Conservation (phyloP, 2,329 filamentous ascomycete genomes). For the Didymella pinodella region DNA sequence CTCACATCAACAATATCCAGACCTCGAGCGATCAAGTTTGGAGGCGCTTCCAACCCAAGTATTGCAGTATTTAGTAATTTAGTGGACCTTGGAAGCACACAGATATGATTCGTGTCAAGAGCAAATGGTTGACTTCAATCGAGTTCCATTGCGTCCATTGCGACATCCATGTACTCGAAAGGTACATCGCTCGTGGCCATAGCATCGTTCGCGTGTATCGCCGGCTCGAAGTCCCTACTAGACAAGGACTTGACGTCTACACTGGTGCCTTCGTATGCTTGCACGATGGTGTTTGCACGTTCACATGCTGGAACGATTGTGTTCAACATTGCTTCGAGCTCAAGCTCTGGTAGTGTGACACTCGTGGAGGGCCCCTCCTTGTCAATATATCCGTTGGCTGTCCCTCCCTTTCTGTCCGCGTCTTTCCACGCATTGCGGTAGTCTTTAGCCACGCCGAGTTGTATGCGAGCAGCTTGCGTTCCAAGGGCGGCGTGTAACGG, state of each 20-base stretch:
- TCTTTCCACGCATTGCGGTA: constrained; percentile 77
- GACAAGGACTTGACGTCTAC: constrained; percentile 23
- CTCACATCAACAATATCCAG: not conserved
- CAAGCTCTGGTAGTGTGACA: constrained; percentile 64
- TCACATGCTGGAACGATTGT: constrained; percentile 68
- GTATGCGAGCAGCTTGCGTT: constrained; percentile 61
- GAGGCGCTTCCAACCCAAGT: not conserved
- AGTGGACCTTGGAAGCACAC: not conserved
- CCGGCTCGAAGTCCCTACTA: constrained; percentile 34
- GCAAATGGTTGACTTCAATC: constrained; percentile 25
- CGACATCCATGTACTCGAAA: constrained; percentile 47
- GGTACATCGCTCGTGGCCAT: constrained; percentile 38
- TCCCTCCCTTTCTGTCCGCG: constrained; percentile 58
- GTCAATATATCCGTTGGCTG: constrained; percentile 22
- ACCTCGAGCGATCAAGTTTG: not conserved
- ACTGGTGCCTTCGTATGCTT: constrained; percentile 18
- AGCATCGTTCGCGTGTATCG: constrained; percentile 10
- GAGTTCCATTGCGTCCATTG: constrained; percentile 50
- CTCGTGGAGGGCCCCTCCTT: constrained; percentile 38
- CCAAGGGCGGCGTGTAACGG: constrained; percentile 67
- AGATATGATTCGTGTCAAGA: not conserved
- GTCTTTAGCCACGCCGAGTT: constrained; percentile 72
- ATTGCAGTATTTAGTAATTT: too few species aligned
- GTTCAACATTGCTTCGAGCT: constrained; percentile 67
- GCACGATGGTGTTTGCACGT: constrained; percentile 59